Base-by-base conservation (phyloP, 345 rosid genomes). In the Linum tenue region DNA sequence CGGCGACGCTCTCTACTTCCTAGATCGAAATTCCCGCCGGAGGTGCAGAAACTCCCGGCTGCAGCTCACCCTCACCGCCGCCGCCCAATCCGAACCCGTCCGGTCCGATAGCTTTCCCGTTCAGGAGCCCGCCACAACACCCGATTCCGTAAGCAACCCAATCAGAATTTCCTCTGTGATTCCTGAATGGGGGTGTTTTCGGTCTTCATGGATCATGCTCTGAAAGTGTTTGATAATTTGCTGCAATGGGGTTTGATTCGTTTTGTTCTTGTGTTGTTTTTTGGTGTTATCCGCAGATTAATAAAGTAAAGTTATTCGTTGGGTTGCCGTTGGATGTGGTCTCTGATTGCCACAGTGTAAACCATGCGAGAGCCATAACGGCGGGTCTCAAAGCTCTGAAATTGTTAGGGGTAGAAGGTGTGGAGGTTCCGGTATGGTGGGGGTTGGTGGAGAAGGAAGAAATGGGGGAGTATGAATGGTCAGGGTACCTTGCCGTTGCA, bases 371-470 rank as follows among this genome's bases (percentile, higher is more conserved):
- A 80, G 98, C 97, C 0, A 81, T 92, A 35, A 78, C 83, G 1
- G 97, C 78, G 0, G 98, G 97, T 40, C 81, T 92, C 48, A 88
- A 72, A 79, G 98, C 98, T 59, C 73, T 92, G 73, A 92, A 88
- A 75, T 78, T 92, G 36, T 75, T 92, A 56, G 98, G 96, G 48
- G 86, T 92, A 2, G 83, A 90, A 65, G 98, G 98, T 22, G 84
- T 92, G 66, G 98, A 92, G 84, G 75, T 92, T 66, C 96, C 96
- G 0, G 73, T 90, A n/a, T 92, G 94, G 84, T 92, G 98, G 98
- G 97, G 97, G 37, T 75, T 90, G 1, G 98, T 67, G n/a, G 98
- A 92, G 83, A 92, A 85, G 77, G 95, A 84, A 77, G 81, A 78
- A 48, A 76, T 76, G 73, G 97, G 92, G 1, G 79, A 76, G 70